Base-by-base conservation (phyloP, 2,329 filamentous ascomycete genomes). In the Lasiodiplodia theobromae region DNA sequence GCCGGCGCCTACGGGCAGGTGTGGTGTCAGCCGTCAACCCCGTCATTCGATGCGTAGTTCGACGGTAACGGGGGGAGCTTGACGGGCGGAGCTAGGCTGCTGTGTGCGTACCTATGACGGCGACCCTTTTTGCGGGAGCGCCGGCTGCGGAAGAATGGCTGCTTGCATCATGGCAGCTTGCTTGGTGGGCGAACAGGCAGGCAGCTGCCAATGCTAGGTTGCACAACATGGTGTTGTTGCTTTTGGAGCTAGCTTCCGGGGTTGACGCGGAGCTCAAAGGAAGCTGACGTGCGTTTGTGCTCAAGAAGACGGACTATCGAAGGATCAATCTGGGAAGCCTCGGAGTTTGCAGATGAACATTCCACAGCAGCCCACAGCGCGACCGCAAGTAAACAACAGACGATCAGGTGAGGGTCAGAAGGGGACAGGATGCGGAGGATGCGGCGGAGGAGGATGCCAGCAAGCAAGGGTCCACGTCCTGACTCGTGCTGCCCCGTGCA, bases 1-100 rank as follows among this genome's bases (percentile, higher is more conserved):
- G 57, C 96, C 96, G 73, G 95, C 95, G 70, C 96, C 95, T 97
- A 68, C 4, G 21, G 31, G 31, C 31, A 34, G 31, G 23, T n/a
- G 28, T 49, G 21, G 44, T 47, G 60, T 53, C 44, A 62, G 40
- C 25, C 34, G 18, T 69, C 28, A 21, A 16, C 25, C 23, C 47
- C 34, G 14, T 63, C 21, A 23, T 37, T 49, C 37, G 51, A 37
- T 25, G 58, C 21, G 31, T 1, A 11, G 34, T 18, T 44, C 34
- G 74, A 70, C 14, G 21, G 53, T 18, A 68, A 56, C 11, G n/a
- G 47, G 53, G 23, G 25, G 25, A 62, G 56, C 37, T 28, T 18
- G 25, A 23, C 18, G 44, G 31, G 31, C 14, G 38, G 25, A 52
- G 60, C 44, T 37, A 23, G 38, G 51, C 12, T 3, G 62, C 12